These are phyloP conservation scores for Brassica nigra DNA, from an alignment of 345 rosid genomes.

Conservation along the genomic window DNA sequence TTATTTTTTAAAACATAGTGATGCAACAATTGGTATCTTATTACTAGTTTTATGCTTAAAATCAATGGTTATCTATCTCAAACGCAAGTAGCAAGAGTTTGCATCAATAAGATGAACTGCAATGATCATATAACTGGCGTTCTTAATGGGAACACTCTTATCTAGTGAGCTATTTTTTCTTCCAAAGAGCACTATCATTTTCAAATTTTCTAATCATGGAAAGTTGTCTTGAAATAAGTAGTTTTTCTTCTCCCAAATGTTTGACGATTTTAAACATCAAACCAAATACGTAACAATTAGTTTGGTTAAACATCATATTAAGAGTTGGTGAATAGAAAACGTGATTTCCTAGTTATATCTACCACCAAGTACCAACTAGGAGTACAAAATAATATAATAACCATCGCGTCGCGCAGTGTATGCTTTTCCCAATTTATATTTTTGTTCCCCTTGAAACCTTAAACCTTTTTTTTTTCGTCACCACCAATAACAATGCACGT, in stretches of 20 bases:
- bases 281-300: neutral
- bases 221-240: neutral
- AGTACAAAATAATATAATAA: neutral
- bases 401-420: neutral
- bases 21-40: too few species aligned
- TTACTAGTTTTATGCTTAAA: too few species aligned
- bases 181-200: neutral
- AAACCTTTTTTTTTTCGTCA: neutral
- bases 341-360: neutral
- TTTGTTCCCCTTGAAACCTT: neutral
- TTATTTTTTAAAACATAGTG: too few species aligned
- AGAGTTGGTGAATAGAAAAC: neutral
- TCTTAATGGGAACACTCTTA: neutral
- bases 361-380: neutral
- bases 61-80: neutral
- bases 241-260: neutral
- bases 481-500: conserved; percentile 4
- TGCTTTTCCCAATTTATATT: neutral
- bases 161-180: neutral
- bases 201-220: neutral
- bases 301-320: neutral
- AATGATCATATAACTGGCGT: too few species aligned
- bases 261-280: neutral
- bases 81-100: neutral
- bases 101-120: neutral